Evolutionary conservation across 192 early-diverging fungal genomes (phyloP), one percentile per base, ranked within the genome.

Genomic region (Pilobolus umbonatus): DNA sequence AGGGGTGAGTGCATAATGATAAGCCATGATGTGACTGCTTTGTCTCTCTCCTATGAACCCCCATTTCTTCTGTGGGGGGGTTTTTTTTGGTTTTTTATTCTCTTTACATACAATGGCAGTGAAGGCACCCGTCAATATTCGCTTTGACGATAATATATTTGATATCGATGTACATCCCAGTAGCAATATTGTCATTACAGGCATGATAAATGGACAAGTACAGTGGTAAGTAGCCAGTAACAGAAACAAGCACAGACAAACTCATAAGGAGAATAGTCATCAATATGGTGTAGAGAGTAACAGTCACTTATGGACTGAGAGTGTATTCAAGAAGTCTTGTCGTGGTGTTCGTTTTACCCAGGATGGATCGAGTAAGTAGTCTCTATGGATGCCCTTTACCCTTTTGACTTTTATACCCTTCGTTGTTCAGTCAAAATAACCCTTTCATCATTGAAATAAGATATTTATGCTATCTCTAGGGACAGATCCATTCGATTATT

Each of bases 241-340:
- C 10, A 28, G 22, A 21, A 7, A 21, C 22, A 30, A 15, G 0
- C 24, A 36, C 36, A 8, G 9, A 38, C 9, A 38, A 38, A 38
- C 36, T 38, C 14, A 42, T 12, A 42, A 12, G 2, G 38, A 40
- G 39, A 31, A 12, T 29, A 68, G 65, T 44, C 46, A 62, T 59
- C 48, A 55, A 1, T 67, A 62, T 32, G 73, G 66, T 24, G 5
- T 47, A n/a, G 29, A 62, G 10, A 45, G 69, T 34, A 79, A 74
- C 40, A 58, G 73, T 42, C 55, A 64, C 3, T 60, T 82, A 7
- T 90, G 84, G 72, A 63, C 56, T 21, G 54, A 75, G 17, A 73
- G 78, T 8, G 79, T 77, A 0, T 90, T 94, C 66, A 92, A 82
- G 71, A 89, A 94, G 65, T 92, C 94, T 4, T 92, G 89, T 58